phyloP scores from a whole-genome alignment of 164 flowering plant species.

The Cinnamomum chago region DNA sequence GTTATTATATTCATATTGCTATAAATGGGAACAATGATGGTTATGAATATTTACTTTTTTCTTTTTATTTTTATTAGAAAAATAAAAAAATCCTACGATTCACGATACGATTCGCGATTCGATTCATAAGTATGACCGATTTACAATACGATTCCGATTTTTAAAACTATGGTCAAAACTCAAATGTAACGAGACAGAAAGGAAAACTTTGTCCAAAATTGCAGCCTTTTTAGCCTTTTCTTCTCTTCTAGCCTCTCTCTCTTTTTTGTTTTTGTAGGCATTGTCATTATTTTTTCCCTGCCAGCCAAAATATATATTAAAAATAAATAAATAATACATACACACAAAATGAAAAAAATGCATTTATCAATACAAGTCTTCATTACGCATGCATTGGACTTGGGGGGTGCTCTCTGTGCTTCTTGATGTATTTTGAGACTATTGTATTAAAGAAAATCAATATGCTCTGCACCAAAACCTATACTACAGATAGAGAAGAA shows the following conservation, averaged over 20 bases:
- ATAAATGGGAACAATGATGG: too few species aligned
- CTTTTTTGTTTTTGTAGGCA: conserved; percentile 59
- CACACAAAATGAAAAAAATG: too few species aligned
- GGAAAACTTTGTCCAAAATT: conserved; percentile 61
- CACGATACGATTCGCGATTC: too few species aligned
- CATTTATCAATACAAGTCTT: background rate
- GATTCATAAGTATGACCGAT: too few species aligned
- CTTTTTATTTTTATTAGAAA: too few species aligned
- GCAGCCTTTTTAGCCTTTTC: conserved; percentile 87
- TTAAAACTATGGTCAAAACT: too few species aligned
- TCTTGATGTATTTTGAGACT: background rate
- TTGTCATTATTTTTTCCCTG: conserved; percentile 88
- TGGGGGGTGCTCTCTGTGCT: background rate
- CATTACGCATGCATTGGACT: background rate
- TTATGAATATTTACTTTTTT: too few species aligned
- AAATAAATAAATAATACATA: too few species aligned
- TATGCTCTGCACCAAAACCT: background rate
- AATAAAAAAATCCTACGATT: too few species aligned
- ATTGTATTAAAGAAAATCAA: background rate
- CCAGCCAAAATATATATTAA: background rate
- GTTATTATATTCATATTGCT: too few species aligned
- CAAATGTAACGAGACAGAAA: background rate
- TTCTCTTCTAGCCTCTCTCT: conserved; percentile 77
- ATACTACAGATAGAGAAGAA: too few species aligned
- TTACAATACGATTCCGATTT: too few species aligned